Evolutionary conservation across 192 early-diverging fungal species (phyloP).

Genomic region (Radiomyces spectabilis): DNA sequence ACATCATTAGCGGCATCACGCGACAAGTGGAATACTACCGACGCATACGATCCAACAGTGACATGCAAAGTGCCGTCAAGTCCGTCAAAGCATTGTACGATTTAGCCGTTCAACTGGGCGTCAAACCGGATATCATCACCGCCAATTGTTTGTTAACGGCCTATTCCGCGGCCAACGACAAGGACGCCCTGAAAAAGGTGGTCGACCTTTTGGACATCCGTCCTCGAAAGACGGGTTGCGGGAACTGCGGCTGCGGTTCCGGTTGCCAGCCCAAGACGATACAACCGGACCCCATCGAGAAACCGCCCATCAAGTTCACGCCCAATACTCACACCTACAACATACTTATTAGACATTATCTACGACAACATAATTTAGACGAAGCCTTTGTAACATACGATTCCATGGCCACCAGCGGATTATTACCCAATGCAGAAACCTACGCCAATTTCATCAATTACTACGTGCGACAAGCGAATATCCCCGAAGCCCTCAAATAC

Average conservation of each 20-base stretch:
- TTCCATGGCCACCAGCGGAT: neutral
- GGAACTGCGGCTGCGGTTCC: neutral
- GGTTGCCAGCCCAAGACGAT: neutral
- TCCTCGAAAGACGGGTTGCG: neutral
- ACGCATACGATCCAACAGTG: neutral
- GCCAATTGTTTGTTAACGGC: conserved; percentile 1
- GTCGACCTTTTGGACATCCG: neutral
- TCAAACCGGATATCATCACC: neutral
- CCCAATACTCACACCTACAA: conserved; percentile 15
- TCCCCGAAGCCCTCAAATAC: conserved; percentile 6
- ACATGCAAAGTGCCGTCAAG: neutral
- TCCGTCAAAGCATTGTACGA: neutral
- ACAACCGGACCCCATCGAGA: neutral
- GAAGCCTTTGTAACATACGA: conserved; percentile 7
- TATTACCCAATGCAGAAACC: conserved; percentile 6
- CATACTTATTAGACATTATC: conserved; percentile 7
- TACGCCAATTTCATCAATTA: conserved; percentile 15
- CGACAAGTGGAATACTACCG: conserved; percentile 4
- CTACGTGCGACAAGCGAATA: neutral
- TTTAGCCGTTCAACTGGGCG: conserved; percentile 3
- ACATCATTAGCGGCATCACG: conserved; percentile 2
- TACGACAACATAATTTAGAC: neutral
- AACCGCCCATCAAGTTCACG: neutral
- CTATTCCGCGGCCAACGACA: neutral
- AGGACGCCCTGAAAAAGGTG: neutral